Evolutionary conservation across 2,329 filamentous ascomycete species (phyloP), one percentile per base, ranked within the genome.

Genomic region (Ceratocystis cubensis): DNA sequence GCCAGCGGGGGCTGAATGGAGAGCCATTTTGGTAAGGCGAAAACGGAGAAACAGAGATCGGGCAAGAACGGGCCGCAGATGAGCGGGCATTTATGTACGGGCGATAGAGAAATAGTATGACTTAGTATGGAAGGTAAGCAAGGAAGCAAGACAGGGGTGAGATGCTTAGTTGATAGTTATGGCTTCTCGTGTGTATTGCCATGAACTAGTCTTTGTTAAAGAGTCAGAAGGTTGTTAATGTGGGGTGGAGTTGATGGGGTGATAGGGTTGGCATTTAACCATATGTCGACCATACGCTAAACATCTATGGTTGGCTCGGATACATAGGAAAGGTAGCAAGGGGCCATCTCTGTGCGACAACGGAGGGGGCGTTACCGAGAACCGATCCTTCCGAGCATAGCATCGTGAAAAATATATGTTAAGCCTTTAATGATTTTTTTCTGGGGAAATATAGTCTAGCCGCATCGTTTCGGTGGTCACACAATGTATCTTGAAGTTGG

Each of bases 1-100:
- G 41, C 63, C 57, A 3, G 64, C 61, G 33, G 61, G 50, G 7
- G 63, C 63, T 5, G 67, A 61, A 59, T 69, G 68, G 15, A 69
- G 68, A n/a, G 68, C 66, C 68, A 69, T 69, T 22, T n/a, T 68
- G 13, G 30, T 30, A 22, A 46, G 7, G 57, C 48, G 63, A 8
- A 41, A 15, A 10, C 63, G 37, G 13, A 41, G 63, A 57, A 57
- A 13, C 17, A 53, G 37, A 33, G 50, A 57, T 59, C 30, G 25
- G 63, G 8, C 28, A 15, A 57, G 63, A 6, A 20, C 61, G 44
- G 37, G 46, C 13, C 46, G 63, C 17, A 65, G 61, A 45, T 15
- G 17, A 57, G 17, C 48, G 63, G 50, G 63, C 63, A 59, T 59
- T 15, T 53, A 28, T 56, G 37, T 46, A 33, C 8, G 28, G 63